A percentile compares a stretch with the other conserved stretches of the same genome.
Evolutionary conservation across 2,329 filamentous ascomycete species (phyloP).

Genomic region (Trichoderma lentiforme): DNA sequence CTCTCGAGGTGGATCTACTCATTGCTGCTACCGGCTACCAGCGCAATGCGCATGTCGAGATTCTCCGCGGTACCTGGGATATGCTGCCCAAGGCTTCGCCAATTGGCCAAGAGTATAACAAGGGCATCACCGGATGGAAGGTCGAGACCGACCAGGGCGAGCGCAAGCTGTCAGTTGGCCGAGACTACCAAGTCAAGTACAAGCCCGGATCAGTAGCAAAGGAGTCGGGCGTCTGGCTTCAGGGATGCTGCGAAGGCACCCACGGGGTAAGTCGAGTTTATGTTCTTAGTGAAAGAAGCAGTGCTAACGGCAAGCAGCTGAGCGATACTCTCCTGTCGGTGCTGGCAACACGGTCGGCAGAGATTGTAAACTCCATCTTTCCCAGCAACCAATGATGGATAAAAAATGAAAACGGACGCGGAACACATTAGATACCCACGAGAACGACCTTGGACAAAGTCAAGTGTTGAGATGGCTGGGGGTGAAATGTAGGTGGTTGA

Average conservation of each 20-base stretch:
- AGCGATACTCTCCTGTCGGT: slow-evolving; percentile 81
- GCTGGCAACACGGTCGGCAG: slow-evolving; percentile 69
- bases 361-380: slow-evolving; percentile 76
- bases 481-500: not conserved
- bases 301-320: slow-evolving; percentile 45
- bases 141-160: slow-evolving; percentile 37
- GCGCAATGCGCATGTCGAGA: slow-evolving; percentile 71
- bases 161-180: slow-evolving; percentile 61
- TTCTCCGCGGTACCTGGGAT: slow-evolving; percentile 64
- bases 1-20: slow-evolving; percentile 72
- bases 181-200: slow-evolving; percentile 78
- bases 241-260: slow-evolving; percentile 89
- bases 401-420: not conserved
- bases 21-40: slow-evolving; percentile 86
- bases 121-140: slow-evolving; percentile 41
- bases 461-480: not conserved
- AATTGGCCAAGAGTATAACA: slow-evolving; percentile 29
- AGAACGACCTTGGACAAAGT: not conserved
- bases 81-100: slow-evolving; percentile 58
- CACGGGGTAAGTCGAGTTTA: slow-evolving; percentile 70
- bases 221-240: slow-evolving; percentile 81
- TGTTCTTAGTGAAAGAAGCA: not conserved
- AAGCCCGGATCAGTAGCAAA: slow-evolving; percentile 63
- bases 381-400: slow-evolving; percentile 12
- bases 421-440: slow-evolving; percentile 4